phyloP scores from a whole-genome alignment of 2,329 filamentous ascomycete genomes.

The Xylariaceae sp. region DNA sequence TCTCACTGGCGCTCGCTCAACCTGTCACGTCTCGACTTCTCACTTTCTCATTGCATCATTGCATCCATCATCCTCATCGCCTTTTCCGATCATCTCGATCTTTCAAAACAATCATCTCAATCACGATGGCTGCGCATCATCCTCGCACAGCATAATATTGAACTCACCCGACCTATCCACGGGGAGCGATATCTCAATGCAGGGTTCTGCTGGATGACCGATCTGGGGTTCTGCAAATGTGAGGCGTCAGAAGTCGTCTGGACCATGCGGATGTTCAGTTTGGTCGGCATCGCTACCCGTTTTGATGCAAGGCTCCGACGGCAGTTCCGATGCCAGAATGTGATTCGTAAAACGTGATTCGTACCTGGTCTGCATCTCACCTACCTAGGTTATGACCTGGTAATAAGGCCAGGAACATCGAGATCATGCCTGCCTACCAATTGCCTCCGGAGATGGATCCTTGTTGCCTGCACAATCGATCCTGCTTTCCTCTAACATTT shows the following conservation, averaged over 20 bases:
- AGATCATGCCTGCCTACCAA: no score
- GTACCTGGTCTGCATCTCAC: no score
- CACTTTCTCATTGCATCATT: constrained; percentile 6
- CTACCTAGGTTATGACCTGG: no score
- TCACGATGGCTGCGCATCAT: neutral
- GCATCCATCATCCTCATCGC: neutral
- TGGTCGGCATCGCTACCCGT: neutral
- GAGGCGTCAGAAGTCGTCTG: neutral
- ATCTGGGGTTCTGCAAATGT: neutral
- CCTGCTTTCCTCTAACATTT: no score
- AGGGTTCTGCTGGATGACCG: neutral
- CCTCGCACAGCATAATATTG: neutral
- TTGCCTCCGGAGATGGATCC: no score
- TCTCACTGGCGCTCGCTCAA: no score
- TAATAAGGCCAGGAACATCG: no score
- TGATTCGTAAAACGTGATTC: no score
- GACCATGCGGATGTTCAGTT: neutral
- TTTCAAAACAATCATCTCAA: neutral
- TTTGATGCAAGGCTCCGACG: neutral
- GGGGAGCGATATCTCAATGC: neutral
- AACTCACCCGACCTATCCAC: neutral
- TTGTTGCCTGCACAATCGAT: no score
- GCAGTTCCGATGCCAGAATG: no score
- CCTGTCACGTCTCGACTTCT: no score
- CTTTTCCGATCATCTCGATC: no score